phyloP scores from a whole-genome alignment of 2,329 filamentous ascomycete genomes.

The Trichoderma sp. region DNA sequence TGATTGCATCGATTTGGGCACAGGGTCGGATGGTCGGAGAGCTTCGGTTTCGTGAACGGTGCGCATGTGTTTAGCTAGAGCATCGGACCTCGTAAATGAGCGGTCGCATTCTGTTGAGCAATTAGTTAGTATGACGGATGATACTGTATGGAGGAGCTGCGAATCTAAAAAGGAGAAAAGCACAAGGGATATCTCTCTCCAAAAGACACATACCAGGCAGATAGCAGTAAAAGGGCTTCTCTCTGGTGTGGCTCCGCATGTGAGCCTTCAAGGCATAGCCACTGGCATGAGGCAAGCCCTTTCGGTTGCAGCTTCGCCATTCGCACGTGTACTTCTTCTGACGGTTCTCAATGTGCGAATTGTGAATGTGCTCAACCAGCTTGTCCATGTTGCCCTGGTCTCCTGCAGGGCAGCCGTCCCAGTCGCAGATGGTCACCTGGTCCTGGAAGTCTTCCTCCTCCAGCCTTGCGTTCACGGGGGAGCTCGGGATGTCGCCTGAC shows the following conservation, averaged over 20 bases:
- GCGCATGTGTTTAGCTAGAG: constrained; percentile 96
- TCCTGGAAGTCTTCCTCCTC: constrained; percentile 75
- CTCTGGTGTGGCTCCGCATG: constrained; percentile 95
- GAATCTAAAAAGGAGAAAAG: background rate
- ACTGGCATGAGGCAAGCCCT: constrained; percentile 88
- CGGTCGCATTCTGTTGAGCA: constrained; percentile 79
- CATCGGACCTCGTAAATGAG: constrained; percentile 93
- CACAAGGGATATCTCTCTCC: background rate
- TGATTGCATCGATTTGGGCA: constrained; percentile 66
- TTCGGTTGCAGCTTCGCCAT: constrained; percentile 85
- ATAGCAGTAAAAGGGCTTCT: constrained; percentile 98
- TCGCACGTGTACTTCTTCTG: constrained; percentile 99
- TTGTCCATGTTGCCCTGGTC: constrained; percentile 79
- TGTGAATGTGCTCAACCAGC: constrained; percentile 80
- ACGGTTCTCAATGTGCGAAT: constrained; percentile 87
- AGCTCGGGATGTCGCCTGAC: constrained; percentile 77
- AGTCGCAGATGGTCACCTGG: constrained; percentile 74
- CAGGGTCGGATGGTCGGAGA: constrained; percentile 73
- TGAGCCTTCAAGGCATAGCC: constrained; percentile 95
- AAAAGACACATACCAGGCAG: constrained; percentile 69
- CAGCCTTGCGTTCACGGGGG: constrained; percentile 62
- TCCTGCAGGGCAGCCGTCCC: constrained; percentile 70
- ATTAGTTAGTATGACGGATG: background rate
- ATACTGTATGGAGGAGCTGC: background rate
- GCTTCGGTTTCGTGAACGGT: constrained; percentile 98